Percentiles rank a stretch among this genome's conserved stretches.
Conservation (phyloP, 352 stramenopile species). For the Phytophthora sansomeana region DNA sequence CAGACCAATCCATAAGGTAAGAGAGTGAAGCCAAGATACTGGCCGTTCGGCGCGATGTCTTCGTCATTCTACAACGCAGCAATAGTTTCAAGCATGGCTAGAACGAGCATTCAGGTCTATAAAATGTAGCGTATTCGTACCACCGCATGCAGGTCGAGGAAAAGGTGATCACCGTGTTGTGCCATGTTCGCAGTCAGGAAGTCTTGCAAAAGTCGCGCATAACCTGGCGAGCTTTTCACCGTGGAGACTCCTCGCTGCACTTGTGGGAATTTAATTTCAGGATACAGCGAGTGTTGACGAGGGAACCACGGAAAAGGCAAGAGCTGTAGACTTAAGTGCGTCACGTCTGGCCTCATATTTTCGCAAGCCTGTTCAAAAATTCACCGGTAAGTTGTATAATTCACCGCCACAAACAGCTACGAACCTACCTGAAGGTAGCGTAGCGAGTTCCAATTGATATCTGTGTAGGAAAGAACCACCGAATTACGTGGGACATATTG, state of each 20-base stretch:
- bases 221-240: constrained; percentile 42
- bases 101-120: background rate
- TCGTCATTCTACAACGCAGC: constrained; percentile 61
- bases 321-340: constrained; percentile 80
- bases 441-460: constrained; percentile 86
- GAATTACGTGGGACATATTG: constrained; percentile 47
- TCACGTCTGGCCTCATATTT: constrained; percentile 59
- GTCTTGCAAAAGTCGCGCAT: constrained; percentile 48
- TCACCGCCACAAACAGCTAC: background rate
- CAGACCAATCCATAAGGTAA: constrained; percentile 56
- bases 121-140: constrained; percentile 16
- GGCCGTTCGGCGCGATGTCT: constrained; percentile 44
- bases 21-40: constrained; percentile 50
- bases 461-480: constrained; percentile 81
- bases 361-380: constrained; percentile 51
- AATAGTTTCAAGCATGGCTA: background rate
- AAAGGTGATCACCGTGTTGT: constrained; percentile 35
- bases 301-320: constrained; percentile 87
- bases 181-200: constrained; percentile 54
- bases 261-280: constrained; percentile 44
- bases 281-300: constrained; percentile 51
- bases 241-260: constrained; percentile 48
- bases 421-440: constrained; percentile 67
- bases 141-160: constrained; percentile 69
- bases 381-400: background rate